Conservation (phyloP, 2,329 filamentous ascomycete species). For the Mycosphaerella arachidis region DNA sequence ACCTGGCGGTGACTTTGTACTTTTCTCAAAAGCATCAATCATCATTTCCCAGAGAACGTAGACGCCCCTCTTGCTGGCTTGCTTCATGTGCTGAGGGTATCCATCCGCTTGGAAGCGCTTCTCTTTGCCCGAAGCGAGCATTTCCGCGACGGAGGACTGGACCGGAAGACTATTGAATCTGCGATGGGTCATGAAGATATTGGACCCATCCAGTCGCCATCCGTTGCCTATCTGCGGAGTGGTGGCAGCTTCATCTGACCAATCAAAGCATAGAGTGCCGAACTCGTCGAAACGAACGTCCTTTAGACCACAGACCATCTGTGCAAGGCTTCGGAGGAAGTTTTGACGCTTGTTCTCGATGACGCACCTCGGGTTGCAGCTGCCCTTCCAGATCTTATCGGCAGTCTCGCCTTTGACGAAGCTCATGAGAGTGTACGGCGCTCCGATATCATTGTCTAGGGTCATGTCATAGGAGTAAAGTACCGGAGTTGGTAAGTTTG, state of each 20-base stretch:
- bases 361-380: not conserved
- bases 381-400: conserved; percentile 5
- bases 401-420: conserved; percentile 9
- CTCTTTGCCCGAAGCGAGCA: conserved; percentile 8
- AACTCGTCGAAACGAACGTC: conserved; percentile 6
- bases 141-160: conserved; percentile 9
- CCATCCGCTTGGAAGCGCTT: conserved; percentile 8
- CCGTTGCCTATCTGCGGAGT: conserved; percentile 5
- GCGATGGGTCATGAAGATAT: conserved; percentile 15
- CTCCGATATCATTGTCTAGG: conserved; percentile 16
- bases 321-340: conserved; percentile 15
- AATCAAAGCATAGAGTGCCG: conserved; percentile 12
- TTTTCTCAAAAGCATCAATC: conserved; percentile 15
- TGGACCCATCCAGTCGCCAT: conserved; percentile 8
- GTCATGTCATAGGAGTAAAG: conserved; percentile 12
- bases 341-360: conserved; percentile 12
- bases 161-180: conserved; percentile 5
- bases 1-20: conserved; percentile 2
- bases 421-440: conserved; percentile 20
- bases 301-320: conserved; percentile 8
- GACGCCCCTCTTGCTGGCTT: conserved; percentile 5
- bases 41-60: conserved; percentile 14
- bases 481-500: conserved; percentile 13
- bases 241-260: not conserved
- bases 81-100: conserved; percentile 1